Evolutionary conservation across 164 flowering plant genomes (phyloP), one percentile per base, ranked within the genome.

Genomic region (Aristolochia californica): DNA sequence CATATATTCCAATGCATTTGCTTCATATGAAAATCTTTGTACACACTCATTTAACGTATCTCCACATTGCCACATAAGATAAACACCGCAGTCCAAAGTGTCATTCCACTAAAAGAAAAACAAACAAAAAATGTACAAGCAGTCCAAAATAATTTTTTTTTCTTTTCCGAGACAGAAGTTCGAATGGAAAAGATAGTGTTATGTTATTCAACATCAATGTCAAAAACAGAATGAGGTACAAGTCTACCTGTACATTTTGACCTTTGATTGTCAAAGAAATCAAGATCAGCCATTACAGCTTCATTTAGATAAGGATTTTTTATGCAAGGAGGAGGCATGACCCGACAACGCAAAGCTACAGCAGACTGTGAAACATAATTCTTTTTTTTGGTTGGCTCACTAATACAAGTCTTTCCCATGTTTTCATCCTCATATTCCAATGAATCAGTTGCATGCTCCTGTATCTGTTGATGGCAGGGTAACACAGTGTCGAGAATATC

Each of bases 281-380:
- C 91, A 21, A 62, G 44, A 60, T 76, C 83, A 43, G 62, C 53
- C 50, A 59, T 83, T 44, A 70, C 70, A 59, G 72, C 57, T 66
- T 70, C 80, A 66, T 55, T 78, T 57, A 79, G 20, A 69, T 87
- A 93, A 21, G 97, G 98, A 62, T 93, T 93, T 67, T 66, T 79
- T 47, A 93, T 68, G 74, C 99, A 93, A 55, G 91, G 88, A 53
- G 99, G 99, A 56, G 99, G 97, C 84, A 85, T 78, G 30, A 83
- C 96, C 28, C 86, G 81, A 56, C 84, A 89, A 47, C 97, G 86
- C 59, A 93, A 76, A 63, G 97, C 94, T 64, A 93, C 79, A 0
- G 96, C 99, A 62, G 97, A 82, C 58, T 78, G 94, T 56, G 97
- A 76, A 51, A 93, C 88, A 73, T 82, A 85, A 63, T 62, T 74